These are phyloP conservation scores for Cercospora sesami DNA, from an alignment of 2,329 filamentous ascomycete genomes.

Conservation along the genomic window DNA sequence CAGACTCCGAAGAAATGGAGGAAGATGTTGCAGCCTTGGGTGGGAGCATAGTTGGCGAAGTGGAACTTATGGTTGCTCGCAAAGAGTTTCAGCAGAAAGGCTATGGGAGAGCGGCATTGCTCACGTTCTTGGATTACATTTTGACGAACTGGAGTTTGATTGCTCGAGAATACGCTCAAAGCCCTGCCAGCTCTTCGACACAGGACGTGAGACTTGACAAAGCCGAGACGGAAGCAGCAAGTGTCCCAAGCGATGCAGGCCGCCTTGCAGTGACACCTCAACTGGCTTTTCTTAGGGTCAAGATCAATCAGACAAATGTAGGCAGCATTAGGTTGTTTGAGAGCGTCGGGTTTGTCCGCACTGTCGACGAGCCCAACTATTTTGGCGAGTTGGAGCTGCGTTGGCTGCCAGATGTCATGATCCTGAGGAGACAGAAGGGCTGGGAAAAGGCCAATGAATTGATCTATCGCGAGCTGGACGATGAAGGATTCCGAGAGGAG, in stretches of 20 bases:
- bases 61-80: slow-evolving; percentile 84
- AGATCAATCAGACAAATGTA: slow-evolving; percentile 60
- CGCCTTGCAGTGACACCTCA: slow-evolving; percentile 6
- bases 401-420: slow-evolving; percentile 30
- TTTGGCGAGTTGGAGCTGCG: slow-evolving; percentile 68
- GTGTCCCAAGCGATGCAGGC: neutral
- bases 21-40: slow-evolving; percentile 44
- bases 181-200: slow-evolving; percentile 18
- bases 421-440: slow-evolving; percentile 20
- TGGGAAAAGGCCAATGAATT: slow-evolving; percentile 22
- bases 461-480: slow-evolving; percentile 16
- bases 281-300: slow-evolving; percentile 57
- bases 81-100: slow-evolving; percentile 60
- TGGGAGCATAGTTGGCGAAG: slow-evolving; percentile 60
- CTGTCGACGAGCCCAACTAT: slow-evolving; percentile 56
- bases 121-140: slow-evolving; percentile 71
- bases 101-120: slow-evolving; percentile 64
- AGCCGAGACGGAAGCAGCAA: neutral
- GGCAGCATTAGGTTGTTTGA: slow-evolving; percentile 63
- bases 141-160: slow-evolving; percentile 55
- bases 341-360: slow-evolving; percentile 57
- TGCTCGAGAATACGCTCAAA: slow-evolving; percentile 25
- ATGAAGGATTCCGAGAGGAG: neutral
- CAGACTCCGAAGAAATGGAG: slow-evolving; percentile 48
- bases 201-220: slow-evolving; percentile 19